Base-by-base conservation (phyloP, 202 grass and related monocot genomes). In the Setaria viridis region DNA sequence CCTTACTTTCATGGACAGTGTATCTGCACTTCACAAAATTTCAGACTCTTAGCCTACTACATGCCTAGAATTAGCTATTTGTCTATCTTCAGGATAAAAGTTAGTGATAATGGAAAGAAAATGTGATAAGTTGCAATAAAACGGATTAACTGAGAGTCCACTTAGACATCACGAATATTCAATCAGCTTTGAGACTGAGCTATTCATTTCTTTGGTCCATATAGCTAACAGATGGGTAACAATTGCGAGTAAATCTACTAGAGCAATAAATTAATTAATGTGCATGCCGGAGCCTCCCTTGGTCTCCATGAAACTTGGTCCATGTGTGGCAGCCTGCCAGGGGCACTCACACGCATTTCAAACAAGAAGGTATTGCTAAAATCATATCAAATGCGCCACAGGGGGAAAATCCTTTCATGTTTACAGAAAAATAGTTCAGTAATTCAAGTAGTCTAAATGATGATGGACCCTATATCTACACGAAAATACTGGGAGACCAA, bases 341-440 rank as follows among this genome's bases (percentile, higher is more conserved):
- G 7, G 19, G 30, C 7, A 79, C 20, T 51, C 12, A 14, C 3
- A 85, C 47, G 4, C 62, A 43, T 68, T 62, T 56, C 12, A 67
- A 87, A 74, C 43, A 63, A 51, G 9, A 80, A 39, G 49, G 12
- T 59, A 42, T 48, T 21, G 65, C 60, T 82, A 80, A 56, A 80
- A 68, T 29, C 13, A 72, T 19, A 75, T 80, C 0, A 41, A 45
- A 79, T 1, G 46, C 5, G 29, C 19, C 19, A 60, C 29, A 69
- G 1, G 32, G 25, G 25, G 47, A 20, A 42, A 33, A 41, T 70
- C 42, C 9, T 34, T 50, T 33, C 47, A 11, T 74, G 12, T 74
- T 48, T 74, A 10, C 4, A 73, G 32, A 80, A 32, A 56, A 45
- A 16, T 12, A 84, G 9, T 47, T 54, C 4, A 39, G 33, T 10